phyloP scores from a whole-genome alignment of 495 filamentous ascomycete species.

The Penicillium cataractarum region DNA sequence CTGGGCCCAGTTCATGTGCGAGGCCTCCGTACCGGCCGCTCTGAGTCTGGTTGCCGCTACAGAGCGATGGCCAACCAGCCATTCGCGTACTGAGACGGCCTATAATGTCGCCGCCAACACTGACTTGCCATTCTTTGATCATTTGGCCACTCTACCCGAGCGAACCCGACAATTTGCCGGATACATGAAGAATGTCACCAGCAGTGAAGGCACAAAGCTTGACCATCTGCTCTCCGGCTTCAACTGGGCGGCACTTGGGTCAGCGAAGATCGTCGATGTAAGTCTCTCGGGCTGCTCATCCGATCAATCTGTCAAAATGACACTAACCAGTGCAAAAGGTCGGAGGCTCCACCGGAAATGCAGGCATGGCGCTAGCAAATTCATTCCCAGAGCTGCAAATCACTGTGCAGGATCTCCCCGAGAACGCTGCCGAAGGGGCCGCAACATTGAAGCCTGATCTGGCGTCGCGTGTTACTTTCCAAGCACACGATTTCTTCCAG shows the following conservation, averaged over 20 bases:
- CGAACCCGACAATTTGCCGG: constrained; percentile 21
- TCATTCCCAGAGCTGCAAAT: neutral
- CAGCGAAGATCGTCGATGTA: constrained; percentile 27
- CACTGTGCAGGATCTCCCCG: neutral
- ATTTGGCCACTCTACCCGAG: constrained; percentile 8
- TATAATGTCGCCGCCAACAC: constrained; percentile 34
- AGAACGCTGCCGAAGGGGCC: no score
- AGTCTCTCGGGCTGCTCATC: neutral
- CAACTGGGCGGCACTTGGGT: constrained; percentile 26
- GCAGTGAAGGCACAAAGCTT: constrained; percentile 21
- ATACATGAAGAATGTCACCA: constrained; percentile 28
- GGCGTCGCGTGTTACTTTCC: constrained; percentile 43
- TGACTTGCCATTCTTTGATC: constrained; percentile 29
- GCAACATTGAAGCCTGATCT: neutral
- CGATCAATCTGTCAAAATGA: neutral
- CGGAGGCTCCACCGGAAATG: neutral
- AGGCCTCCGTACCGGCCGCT: neutral
- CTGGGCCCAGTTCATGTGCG: neutral
- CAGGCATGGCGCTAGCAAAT: neutral
- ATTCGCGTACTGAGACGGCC: constrained; percentile 24
- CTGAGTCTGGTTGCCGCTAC: neutral
- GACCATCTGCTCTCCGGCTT: constrained; percentile 30
- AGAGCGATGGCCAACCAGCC: neutral
- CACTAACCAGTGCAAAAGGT: neutral
- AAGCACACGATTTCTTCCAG: constrained; percentile 53